Evolutionary conservation across 1,284 basidiomycete genomes (phyloP).

Genomic region (Papiliotrema nemorosa): DNA sequence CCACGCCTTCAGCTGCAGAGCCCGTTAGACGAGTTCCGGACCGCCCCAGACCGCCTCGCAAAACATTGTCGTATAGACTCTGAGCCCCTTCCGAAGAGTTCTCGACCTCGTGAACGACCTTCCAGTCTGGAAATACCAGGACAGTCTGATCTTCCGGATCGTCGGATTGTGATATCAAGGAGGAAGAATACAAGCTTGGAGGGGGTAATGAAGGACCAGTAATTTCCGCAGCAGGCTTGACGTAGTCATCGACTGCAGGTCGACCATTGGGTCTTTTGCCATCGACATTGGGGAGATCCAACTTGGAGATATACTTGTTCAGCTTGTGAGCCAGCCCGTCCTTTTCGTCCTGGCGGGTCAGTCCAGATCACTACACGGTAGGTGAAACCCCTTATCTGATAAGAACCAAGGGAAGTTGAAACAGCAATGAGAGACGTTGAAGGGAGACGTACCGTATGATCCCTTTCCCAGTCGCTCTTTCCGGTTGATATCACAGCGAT

Average conservation of each 20-base stretch:
- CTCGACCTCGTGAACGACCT: constrained; percentile 66
- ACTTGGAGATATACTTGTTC: constrained; percentile 19
- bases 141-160: constrained; percentile 63
- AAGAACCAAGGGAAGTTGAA: background rate
- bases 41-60: constrained; percentile 57
- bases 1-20: constrained; percentile 31
- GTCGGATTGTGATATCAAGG: constrained; percentile 74
- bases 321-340: constrained; percentile 67
- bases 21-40: constrained; percentile 26
- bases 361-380: too few relatives aligned
- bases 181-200: constrained; percentile 58
- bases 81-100: constrained; percentile 63
- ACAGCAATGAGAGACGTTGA: too few relatives aligned
- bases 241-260: constrained; percentile 8
- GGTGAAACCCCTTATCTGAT: background rate
- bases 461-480: constrained; percentile 75
- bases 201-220: constrained; percentile 3
- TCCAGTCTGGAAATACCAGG: constrained; percentile 86
- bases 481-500: constrained; percentile 82
- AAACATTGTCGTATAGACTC: constrained; percentile 61
- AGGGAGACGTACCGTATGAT: constrained; percentile 57
- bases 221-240: constrained; percentile 31
- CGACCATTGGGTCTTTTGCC: constrained; percentile 6
- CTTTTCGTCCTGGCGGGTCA: constrained; percentile 55
- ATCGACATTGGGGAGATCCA: constrained; percentile 8